A percentile compares a stretch with the other conserved stretches of the same genome.
These are phyloP conservation scores for Euphorbia corollata DNA, from an alignment of 441 rosid species.

Conservation along the genomic window DNA sequence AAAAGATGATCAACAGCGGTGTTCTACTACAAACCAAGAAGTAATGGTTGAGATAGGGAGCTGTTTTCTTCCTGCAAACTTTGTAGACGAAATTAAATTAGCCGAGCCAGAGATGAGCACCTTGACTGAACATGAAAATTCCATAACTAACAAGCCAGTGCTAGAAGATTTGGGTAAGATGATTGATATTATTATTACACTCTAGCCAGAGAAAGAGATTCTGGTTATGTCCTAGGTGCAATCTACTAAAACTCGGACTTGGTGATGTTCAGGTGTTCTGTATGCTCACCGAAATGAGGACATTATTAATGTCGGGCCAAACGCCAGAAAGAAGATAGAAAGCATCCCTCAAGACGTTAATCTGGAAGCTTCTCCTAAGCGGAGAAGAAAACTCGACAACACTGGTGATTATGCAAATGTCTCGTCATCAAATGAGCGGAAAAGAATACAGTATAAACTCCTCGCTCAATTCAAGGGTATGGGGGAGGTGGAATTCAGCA, in stretches of 20 bases:
- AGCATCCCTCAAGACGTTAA: constrained; percentile 24
- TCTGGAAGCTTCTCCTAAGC: constrained; percentile 10
- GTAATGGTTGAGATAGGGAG: constrained; percentile 21
- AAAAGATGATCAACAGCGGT: constrained; percentile 21
- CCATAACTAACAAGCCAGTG: constrained; percentile 30
- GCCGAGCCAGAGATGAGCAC: constrained; percentile 19
- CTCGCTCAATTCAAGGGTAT: constrained; percentile 59
- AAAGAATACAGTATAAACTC: constrained; percentile 42
- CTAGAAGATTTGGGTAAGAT: constrained; percentile 63
- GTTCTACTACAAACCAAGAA: constrained; percentile 23
- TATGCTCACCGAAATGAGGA: constrained; percentile 90
- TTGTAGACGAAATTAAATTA: constrained; percentile 13
- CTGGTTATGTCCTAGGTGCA: neutral
- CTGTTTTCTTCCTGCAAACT: constrained; percentile 22
- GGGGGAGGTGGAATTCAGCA: constrained; percentile 66
- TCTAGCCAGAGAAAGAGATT: neutral
- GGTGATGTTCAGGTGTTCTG: constrained; percentile 48
- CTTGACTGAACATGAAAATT: constrained; percentile 21
- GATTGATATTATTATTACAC: too few relatives aligned
- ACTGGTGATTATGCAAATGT: constrained; percentile 22
- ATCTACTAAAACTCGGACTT: neutral
- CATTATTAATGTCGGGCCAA: constrained; percentile 49
- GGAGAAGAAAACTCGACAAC: constrained; percentile 21
- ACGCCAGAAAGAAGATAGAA: constrained; percentile 18
- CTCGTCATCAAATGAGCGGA: constrained; percentile 29